These are phyloP conservation scores for Naganishia antarctica DNA, from an alignment of 768 basidiomycete genomes.

Conservation along the genomic window DNA sequence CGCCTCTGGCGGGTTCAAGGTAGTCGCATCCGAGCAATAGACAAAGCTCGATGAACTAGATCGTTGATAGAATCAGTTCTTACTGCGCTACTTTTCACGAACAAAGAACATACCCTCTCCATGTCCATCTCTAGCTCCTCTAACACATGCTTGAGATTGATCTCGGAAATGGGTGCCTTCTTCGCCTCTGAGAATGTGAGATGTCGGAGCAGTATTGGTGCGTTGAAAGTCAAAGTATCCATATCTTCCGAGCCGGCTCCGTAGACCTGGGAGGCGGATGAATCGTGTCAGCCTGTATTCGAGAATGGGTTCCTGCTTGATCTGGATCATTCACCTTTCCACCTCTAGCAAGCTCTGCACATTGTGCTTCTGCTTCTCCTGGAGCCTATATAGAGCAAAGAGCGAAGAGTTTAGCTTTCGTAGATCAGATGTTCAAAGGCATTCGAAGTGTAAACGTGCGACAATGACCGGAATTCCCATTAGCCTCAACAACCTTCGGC, in stretches of 20 bases:
- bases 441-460: constrained; percentile 55
- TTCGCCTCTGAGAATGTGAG: constrained; percentile 97
- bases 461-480: constrained; percentile 97
- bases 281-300: background rate
- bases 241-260: constrained; percentile 98
- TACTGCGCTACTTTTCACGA: background rate
- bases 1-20: constrained; percentile 94
- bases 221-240: constrained; percentile 94
- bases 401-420: constrained; percentile 16
- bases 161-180: constrained; percentile 91
- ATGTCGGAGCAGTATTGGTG: constrained; percentile 88
- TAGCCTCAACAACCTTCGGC: constrained; percentile 71
- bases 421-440: background rate
- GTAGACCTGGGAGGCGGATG: constrained; percentile 62
- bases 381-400: constrained; percentile 64
- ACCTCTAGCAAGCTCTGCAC: constrained; percentile 93
- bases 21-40: constrained; percentile 97
- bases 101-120: constrained; percentile 60
- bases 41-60: constrained; percentile 89
- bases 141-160: constrained; percentile 72
- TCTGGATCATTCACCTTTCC: constrained; percentile 65
- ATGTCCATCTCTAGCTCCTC: constrained; percentile 88
- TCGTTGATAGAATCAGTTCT: background rate
- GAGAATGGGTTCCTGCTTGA: no score
- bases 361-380: constrained; percentile 97